These are phyloP conservation scores for Coleophoma eucalyptorum DNA, from an alignment of 2,329 filamentous ascomycete genomes.

Conservation along the genomic window DNA sequence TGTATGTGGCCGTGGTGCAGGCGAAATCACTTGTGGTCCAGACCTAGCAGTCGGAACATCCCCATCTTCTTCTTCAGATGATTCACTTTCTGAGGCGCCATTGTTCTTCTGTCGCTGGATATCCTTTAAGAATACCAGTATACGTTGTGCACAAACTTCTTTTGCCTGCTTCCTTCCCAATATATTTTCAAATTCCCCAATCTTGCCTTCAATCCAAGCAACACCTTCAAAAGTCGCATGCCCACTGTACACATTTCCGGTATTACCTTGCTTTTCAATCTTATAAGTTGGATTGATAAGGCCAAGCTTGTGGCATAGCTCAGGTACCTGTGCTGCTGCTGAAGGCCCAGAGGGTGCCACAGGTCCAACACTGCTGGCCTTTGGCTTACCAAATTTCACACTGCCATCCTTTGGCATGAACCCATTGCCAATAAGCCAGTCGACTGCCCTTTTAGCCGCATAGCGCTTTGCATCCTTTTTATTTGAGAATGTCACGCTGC, in stretches of 20 bases:
- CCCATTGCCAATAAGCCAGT: conserved; percentile 24
- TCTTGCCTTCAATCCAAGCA: conserved; percentile 1
- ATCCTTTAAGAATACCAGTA: conserved; percentile 30
- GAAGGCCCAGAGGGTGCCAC: background rate
- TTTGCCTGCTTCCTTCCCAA: conserved; percentile 42
- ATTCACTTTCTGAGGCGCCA: background rate
- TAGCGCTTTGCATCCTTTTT: conserved; percentile 28
- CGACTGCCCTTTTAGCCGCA: conserved; percentile 26
- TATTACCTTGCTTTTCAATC: background rate
- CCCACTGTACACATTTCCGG: conserved; percentile 3
- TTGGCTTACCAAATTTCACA: conserved; percentile 19
- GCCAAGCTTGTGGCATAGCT: conserved; percentile 3
- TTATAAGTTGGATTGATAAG: conserved; percentile 4
- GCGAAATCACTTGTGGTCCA: background rate
- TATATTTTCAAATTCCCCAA: conserved; percentile 29
- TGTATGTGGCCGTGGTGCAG: background rate
- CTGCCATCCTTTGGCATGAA: conserved; percentile 21
- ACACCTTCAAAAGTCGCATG: conserved; percentile 6
- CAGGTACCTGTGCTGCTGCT: conserved; percentile 1
- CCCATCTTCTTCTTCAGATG: background rate
- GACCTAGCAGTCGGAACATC: background rate
- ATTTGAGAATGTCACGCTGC: conserved; percentile 11
- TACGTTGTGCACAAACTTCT: conserved; percentile 36
- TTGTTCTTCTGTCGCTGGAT: conserved; percentile 14
- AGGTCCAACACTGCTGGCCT: background rate